Conservation (phyloP, 2,329 filamentous ascomycete species). For the Claviceps spartinae region DNA sequence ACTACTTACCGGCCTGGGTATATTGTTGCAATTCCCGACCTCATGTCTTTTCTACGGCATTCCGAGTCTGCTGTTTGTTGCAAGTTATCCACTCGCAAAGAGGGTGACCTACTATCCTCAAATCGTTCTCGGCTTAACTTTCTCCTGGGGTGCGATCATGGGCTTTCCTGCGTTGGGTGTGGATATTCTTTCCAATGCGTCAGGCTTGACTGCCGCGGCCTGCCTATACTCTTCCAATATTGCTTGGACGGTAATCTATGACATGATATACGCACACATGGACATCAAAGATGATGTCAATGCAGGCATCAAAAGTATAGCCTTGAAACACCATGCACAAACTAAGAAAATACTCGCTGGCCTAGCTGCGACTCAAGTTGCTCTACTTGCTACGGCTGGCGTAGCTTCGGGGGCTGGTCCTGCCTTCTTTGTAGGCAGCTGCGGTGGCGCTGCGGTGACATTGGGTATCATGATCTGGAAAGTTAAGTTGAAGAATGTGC, state of each 20-base stretch:
- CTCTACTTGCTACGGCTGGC: slow-evolving; percentile 57
- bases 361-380: slow-evolving; percentile 55
- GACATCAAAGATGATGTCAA: slow-evolving; percentile 77
- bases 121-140: slow-evolving; percentile 68
- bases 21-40: slow-evolving; percentile 63
- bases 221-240: slow-evolving; percentile 66
- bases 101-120: slow-evolving; percentile 81
- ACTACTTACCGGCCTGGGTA: slow-evolving; percentile 56
- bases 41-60: slow-evolving; percentile 65
- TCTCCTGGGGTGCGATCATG: slow-evolving; percentile 82
- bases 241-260: slow-evolving; percentile 78
- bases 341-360: slow-evolving; percentile 65
- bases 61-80: slow-evolving; percentile 61
- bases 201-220: slow-evolving; percentile 51
- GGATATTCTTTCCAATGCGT: slow-evolving; percentile 51
- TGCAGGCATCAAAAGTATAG: slow-evolving; percentile 81
- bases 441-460: slow-evolving; percentile 47
- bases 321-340: slow-evolving; percentile 61
- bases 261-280: slow-evolving; percentile 91
- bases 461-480: slow-evolving; percentile 53
- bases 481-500: slow-evolving; percentile 51
- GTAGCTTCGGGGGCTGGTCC: slow-evolving; percentile 52
- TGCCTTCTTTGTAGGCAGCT: slow-evolving; percentile 54
- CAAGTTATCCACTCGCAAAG: slow-evolving; percentile 70
- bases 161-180: slow-evolving; percentile 74